Conservation (phyloP, 345 rosid species). For the Geranium brycei region DNA sequence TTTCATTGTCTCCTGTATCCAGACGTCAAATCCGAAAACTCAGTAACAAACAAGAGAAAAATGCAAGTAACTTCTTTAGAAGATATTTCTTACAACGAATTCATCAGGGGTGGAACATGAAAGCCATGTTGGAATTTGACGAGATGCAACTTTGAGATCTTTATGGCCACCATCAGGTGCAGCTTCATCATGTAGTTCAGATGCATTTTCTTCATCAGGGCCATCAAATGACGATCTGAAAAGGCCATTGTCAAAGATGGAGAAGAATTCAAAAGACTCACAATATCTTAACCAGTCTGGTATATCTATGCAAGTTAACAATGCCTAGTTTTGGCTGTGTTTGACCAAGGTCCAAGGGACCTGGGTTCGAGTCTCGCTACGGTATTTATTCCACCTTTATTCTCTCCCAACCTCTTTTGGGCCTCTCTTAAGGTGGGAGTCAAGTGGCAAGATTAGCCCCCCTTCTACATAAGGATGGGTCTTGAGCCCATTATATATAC, state of each 20-base stretch:
- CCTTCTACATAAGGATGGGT: no score
- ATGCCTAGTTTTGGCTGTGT: neutral
- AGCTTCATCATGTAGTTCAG: slow-evolving; percentile 49
- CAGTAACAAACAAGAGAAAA: slow-evolving; percentile 15
- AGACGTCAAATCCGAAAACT: slow-evolving; percentile 11
- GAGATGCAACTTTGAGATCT: slow-evolving; percentile 31
- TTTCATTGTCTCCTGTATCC: slow-evolving; percentile 61
- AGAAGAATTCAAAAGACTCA: neutral
- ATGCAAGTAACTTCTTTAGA: slow-evolving; percentile 13
- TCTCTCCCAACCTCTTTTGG: no score
- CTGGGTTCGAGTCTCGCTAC: no score
- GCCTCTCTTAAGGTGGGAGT: no score
- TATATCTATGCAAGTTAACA: neutral
- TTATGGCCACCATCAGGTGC: slow-evolving; percentile 29
- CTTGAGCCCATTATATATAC: no score
- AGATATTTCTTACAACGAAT: slow-evolving; percentile 48
- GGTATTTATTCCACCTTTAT: no score
- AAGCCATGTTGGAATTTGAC: slow-evolving; percentile 74
- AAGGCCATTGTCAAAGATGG: slow-evolving; percentile 5
- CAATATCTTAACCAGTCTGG: neutral
- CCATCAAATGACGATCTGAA: slow-evolving; percentile 79
- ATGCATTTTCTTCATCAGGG: slow-evolving; percentile 57
- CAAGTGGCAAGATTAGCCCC: no score
- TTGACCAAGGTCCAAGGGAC: no score
- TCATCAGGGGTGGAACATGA: slow-evolving; percentile 85